Evolutionary conservation across 805 yeast species (phyloP).

Genomic region (Monosporozyma solicola): DNA sequence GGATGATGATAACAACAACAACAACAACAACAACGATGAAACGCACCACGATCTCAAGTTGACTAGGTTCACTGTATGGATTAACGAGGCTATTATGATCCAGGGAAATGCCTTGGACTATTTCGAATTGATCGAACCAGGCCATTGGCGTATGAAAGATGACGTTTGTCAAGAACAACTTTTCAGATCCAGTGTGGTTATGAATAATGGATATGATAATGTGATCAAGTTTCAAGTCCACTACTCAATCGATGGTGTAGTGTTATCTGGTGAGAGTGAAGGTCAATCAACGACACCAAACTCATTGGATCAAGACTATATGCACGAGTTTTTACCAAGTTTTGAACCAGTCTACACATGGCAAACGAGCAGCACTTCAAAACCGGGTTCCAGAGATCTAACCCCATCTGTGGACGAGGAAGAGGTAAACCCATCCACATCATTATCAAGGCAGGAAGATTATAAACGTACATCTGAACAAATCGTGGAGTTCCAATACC

Average conservation of each 20-base stretch:
- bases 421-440: background rate
- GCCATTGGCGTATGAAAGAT: slow-evolving; percentile 12
- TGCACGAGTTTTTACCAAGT: slow-evolving; percentile 15
- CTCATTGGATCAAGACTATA: slow-evolving; percentile 4
- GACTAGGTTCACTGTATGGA: slow-evolving; percentile 15
- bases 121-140: slow-evolving; percentile 5
- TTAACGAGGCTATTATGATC: slow-evolving; percentile 24
- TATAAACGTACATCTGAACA: background rate
- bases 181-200: slow-evolving; percentile 25
- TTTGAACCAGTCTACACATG: slow-evolving; percentile 22
- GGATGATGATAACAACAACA: too few species aligned
- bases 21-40: background rate
- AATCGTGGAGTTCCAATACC: slow-evolving; percentile 10
- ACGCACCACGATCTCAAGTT: background rate
- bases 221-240: slow-evolving; percentile 13
- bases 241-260: slow-evolving; percentile 1
- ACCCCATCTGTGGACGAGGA: background rate
- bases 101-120: slow-evolving; percentile 3
- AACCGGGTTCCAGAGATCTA: background rate
- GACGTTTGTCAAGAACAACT: slow-evolving; percentile 13
- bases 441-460: background rate
- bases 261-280: background rate
- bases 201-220: slow-evolving; percentile 29
- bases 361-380: background rate
- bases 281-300: background rate